These are phyloP conservation scores for Paspalum vaginatum DNA, from an alignment of 176 grass and related monocot species.

Conservation along the genomic window DNA sequence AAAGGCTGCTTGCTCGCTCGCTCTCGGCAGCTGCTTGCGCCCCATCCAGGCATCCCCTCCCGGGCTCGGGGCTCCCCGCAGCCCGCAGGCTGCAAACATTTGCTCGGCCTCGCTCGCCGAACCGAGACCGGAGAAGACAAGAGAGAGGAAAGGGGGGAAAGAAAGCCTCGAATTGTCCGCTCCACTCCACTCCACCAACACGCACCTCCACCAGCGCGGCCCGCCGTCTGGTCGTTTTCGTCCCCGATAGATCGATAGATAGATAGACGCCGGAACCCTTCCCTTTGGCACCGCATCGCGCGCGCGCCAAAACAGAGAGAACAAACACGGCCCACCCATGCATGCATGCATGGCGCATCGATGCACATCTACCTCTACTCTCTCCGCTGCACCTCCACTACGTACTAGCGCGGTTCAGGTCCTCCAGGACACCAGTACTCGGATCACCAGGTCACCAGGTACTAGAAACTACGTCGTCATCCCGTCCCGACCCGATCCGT, in stretches of 20 bases:
- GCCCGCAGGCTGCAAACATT: constrained; percentile 34
- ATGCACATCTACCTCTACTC: constrained; percentile 1
- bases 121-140: no score
- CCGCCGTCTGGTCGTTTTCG: constrained; percentile 55
- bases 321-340: not conserved
- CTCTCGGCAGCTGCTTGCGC: not conserved
- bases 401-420: constrained; percentile 19
- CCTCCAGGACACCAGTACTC: not conserved
- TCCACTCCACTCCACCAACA: constrained; percentile 39
- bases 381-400: no score
- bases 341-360: not conserved
- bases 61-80: no score
- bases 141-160: no score
- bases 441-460: not conserved
- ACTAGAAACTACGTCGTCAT: not conserved
- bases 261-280: not conserved
- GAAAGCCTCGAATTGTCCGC: constrained; percentile 62
- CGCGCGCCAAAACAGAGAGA: constrained; percentile 33
- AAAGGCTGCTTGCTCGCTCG: constrained; percentile 46
- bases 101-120: not conserved
- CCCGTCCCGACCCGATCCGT: not conserved
- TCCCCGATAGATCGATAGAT: not conserved
- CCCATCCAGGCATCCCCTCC: no score
- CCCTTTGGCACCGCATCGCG: constrained; percentile 33
- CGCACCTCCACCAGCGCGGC: not conserved